Evolutionary conservation across 306 rosid species (phyloP), one percentile per base, ranked within the genome.

Genomic region (Pueraria montana): DNA sequence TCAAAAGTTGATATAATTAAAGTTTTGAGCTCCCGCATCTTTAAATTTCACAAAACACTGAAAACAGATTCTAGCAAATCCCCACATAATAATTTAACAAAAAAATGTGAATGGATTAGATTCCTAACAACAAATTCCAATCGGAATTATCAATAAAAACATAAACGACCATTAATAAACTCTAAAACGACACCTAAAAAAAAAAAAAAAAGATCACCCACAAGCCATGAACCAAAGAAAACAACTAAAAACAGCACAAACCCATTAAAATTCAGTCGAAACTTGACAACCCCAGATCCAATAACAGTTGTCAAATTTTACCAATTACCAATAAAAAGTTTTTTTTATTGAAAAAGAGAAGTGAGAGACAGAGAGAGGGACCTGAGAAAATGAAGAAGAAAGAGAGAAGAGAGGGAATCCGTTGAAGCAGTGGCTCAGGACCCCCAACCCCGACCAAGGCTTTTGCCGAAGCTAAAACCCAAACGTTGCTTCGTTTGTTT

Each of bases 351-450:
- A 20, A 9, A 63, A 0, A 27, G 17, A 5, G 5, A 5, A 43
- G 18, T 17, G 70, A 8, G 70, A 40, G 42, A 36, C n/a, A n/a
- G 70, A 42, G 72, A n/a, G n/a, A n/a, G n/a, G n/a, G n/a, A n/a
- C 56, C 70, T 40, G 18, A 21, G 58, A 14, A 62, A 55, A 63
- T 8, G 23, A 30, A 32, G 78, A 34, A 34, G 8, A 34, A 34
- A 6, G 40, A 34, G 8, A 34, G 40, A 56, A 11, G 49, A 48
- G 84, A 72, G 84, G 81, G 76, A 49, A 49, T 61, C 89, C 88
- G 87, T 82, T 75, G 85, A 87, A 88, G 89, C 82, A 88, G 88
- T 71, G 81, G 65, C 21, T 78, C 75, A 58, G 82, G 66, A 34
- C 40, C 40, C 40, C 8, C 40, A 34, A 74, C 40, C 83, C 83